A percentile compares a stretch with the other conserved stretches of the same genome.
phyloP scores from a whole-genome alignment of 2,329 filamentous ascomycete genomes.

The Capronia americana region DNA sequence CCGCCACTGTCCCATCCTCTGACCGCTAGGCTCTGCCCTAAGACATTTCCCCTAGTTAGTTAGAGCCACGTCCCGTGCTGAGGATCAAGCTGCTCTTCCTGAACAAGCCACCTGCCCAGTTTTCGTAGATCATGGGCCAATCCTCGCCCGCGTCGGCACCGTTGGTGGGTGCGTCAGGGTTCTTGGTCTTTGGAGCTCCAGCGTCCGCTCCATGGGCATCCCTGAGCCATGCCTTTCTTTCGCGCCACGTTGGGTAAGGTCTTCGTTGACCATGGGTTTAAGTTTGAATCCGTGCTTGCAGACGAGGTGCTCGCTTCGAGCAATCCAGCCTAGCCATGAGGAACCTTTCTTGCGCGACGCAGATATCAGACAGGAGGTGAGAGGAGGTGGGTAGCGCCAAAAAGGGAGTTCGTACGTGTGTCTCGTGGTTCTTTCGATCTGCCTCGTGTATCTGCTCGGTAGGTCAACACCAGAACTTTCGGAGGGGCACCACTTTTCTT shows the following conservation, averaged over 20 bases:
- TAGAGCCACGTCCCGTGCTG: background rate
- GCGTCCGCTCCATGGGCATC: constrained; percentile 10
- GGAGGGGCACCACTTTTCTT: constrained; percentile 12
- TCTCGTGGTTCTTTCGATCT: constrained; percentile 8
- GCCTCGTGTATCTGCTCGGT: constrained; percentile 6
- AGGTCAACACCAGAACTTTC: background rate
- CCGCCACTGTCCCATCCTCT: constrained; percentile 15
- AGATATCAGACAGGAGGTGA: constrained; percentile 19
- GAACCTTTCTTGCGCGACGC: background rate
- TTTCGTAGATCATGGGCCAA: constrained; percentile 6
- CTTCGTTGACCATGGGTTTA: constrained; percentile 5
- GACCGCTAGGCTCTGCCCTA: constrained; percentile 8
- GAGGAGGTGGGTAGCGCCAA: constrained; percentile 20
- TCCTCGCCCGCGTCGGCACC: background rate
- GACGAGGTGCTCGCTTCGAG: constrained; percentile 2
- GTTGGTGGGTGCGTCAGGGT: background rate
- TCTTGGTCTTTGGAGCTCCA: background rate
- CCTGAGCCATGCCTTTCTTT: constrained; percentile 4
- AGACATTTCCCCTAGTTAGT: constrained; percentile 4
- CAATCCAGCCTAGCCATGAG: constrained; percentile 16
- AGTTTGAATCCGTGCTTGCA: constrained; percentile 5
- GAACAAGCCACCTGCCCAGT: background rate
- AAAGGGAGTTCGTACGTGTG: constrained; percentile 1
- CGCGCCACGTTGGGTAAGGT: constrained; percentile 12
- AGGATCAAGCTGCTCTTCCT: background rate